Conservation (phyloP, 805 yeast genomes). For the Saccharomycopsis javanensis region DNA sequence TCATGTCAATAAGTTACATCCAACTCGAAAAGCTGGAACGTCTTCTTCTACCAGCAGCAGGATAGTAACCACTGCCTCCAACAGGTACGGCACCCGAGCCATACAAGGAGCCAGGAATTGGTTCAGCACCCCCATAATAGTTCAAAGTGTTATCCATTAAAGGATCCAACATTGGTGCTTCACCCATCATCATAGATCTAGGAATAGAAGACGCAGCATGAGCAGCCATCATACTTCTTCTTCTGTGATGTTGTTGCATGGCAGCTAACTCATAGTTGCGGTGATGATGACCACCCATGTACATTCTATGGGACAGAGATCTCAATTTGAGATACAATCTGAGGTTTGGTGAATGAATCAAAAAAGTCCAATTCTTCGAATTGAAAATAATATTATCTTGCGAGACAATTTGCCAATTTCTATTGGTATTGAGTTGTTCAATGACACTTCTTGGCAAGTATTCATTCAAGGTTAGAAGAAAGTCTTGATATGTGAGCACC, state of each 20-base stretch:
- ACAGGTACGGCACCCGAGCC: not conserved
- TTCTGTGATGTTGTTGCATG: not conserved
- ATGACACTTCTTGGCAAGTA: conserved; percentile 1
- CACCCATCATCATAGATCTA: conserved; percentile 1
- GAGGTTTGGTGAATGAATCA: not conserved
- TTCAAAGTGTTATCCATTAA: conserved; percentile 1
- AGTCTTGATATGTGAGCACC: conserved; percentile 1
- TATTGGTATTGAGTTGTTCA: not conserved
- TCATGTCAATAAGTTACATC: not conserved
- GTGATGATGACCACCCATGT: not conserved
- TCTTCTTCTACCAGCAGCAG: not conserved
- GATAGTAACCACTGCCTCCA: not conserved
- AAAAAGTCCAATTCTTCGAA: not conserved
- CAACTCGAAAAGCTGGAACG: not conserved
- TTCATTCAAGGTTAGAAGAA: not conserved
- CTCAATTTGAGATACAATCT: conserved; percentile 1
- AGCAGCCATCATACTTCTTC: conserved; percentile 1
- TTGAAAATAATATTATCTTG: not conserved
- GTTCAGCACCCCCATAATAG: not conserved
- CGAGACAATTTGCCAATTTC: not conserved
- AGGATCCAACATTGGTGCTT: not conserved
- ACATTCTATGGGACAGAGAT: not conserved
- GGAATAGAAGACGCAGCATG: not conserved
- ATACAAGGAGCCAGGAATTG: not conserved
- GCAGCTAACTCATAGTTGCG: conserved; percentile 2